Evolutionary conservation across 495 filamentous ascomycete species (phyloP).

Genomic region (Xylona heveae): DNA sequence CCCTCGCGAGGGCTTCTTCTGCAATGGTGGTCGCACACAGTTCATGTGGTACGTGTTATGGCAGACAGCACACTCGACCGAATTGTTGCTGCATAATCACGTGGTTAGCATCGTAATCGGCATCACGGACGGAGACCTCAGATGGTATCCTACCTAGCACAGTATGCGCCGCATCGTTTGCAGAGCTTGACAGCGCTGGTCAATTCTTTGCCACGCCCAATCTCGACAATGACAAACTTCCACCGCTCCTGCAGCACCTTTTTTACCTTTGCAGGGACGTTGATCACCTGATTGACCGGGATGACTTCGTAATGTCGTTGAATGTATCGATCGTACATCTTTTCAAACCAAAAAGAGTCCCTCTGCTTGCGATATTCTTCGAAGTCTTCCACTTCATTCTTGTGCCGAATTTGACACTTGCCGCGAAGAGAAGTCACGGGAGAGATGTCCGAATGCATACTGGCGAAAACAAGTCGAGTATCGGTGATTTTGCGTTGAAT

Average conservation of each 20-base stretch:
- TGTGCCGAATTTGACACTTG: conserved; percentile 75
- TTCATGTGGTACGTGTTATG: conserved; percentile 94
- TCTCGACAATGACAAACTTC: conserved; percentile 86
- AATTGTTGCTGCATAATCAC: conserved; percentile 73
- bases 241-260: conserved; percentile 87
- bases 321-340: conserved; percentile 94
- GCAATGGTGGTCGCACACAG: conserved; percentile 77
- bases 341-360: conserved; percentile 91
- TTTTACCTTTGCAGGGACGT: conserved; percentile 84
- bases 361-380: conserved; percentile 63
- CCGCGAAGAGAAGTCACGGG: conserved; percentile 81
- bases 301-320: conserved; percentile 95
- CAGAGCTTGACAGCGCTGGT: conserved; percentile 92
- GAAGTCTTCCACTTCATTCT: conserved; percentile 62
- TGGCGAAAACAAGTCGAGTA: conserved; percentile 72
- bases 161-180: conserved; percentile 76
- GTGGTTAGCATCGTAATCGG: conserved; percentile 16
- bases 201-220: conserved; percentile 77
- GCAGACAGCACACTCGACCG: conserved; percentile 93
- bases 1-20: conserved; percentile 91
- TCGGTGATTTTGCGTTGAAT: conserved; percentile 82
- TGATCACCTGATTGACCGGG: conserved; percentile 78
- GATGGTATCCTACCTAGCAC: conserved; percentile 76
- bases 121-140: conserved; percentile 6
- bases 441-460: conserved; percentile 96